Base-by-base conservation (phyloP, 192 early-diverging fungal species). In the Jimgerdemannia flammicorona region DNA sequence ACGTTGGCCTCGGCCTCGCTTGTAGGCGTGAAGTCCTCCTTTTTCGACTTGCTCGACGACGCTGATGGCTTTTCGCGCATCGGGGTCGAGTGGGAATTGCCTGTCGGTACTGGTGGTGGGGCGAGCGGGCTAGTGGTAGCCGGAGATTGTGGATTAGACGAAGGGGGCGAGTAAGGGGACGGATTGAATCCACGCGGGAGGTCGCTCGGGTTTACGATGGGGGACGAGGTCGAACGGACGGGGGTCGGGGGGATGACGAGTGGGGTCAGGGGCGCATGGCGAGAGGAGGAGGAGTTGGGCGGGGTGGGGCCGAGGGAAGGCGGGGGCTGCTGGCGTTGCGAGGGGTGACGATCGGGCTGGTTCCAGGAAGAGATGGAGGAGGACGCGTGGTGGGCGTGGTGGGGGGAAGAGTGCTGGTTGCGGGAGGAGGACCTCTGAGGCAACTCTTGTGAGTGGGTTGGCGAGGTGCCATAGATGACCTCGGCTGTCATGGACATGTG, bases 1-100 rank as follows among this genome's bases (percentile, higher is more conserved):
- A 94, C 87, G 71, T 82, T 86, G 40, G 88, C 86, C 20, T 92
- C 92, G 3, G 81, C 80, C 42, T 87, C 84, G 4, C 64, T 65
- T 20, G 64, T 19, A 40, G 40, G 39, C 20, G 42, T 64, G 41
- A 73, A 64, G 20, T 64, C 65, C n/a, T 73, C 72, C 39, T 73
- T 73, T 14, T 59, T 14, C 29, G 29, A 29, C 40, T 73, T 73
- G 42, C 67, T 77, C 78, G 79, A 69, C 71, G 70, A 74, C 40
- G 40, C 76, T 77, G 70, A 71, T 63, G 65, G 73, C 73, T 74
- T 79, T 59, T 69, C 77, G 66, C 20, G 17, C 43, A 20, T 39
- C 65, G 75, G 69, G 66, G 75, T 80, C 29, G 64, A 70, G 20
- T 73, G 65, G 3, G 72, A 73, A 41, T 66, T 73, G 20, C 64